Evolutionary conservation across 352 stramenopile species (phyloP).

Genomic region (Phytophthora capsici): DNA sequence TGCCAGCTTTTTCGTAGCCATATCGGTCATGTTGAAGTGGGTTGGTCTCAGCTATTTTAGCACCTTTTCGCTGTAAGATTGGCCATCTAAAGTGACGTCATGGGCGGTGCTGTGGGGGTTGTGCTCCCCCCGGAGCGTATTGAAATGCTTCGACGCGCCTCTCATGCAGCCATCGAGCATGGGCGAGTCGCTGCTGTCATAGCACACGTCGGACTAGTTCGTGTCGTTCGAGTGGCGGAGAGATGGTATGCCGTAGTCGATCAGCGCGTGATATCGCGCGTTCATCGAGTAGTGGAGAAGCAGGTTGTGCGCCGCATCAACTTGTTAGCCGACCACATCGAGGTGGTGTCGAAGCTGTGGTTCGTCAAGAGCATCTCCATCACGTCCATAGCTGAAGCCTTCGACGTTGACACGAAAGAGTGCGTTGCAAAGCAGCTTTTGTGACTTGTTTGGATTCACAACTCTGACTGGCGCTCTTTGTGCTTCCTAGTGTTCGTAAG

Average conservation of each 20-base stretch:
- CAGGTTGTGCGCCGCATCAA: constrained; percentile 53
- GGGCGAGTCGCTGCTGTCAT: constrained; percentile 35
- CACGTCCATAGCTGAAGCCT: constrained; percentile 58
- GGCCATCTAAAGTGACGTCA: constrained; percentile 8
- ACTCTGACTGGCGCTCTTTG: constrained; percentile 1
- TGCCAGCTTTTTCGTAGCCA: constrained; percentile 16
- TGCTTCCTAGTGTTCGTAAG: constrained; percentile 46
- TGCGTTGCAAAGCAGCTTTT: constrained; percentile 26
- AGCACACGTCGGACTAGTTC: constrained; percentile 41
- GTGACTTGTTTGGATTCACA: background rate
- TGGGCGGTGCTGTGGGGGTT: constrained; percentile 64
- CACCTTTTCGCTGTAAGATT: background rate
- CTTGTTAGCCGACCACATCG: constrained; percentile 50
- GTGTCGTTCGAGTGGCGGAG: constrained; percentile 43
- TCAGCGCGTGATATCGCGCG: constrained; percentile 54
- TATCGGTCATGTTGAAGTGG: constrained; percentile 29
- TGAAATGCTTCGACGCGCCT: constrained; percentile 24
- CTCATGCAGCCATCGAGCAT: constrained; percentile 34
- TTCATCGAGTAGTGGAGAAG: constrained; percentile 57
- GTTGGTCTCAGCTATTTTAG: constrained; percentile 24
- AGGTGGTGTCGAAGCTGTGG: constrained; percentile 63
- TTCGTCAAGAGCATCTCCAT: constrained; percentile 75
- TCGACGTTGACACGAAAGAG: constrained; percentile 57
- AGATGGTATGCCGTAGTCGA: constrained; percentile 62
- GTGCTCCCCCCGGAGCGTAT: constrained; percentile 33